phyloP scores from a whole-genome alignment of 2,329 filamentous ascomycete genomes.

The Scedosporium dehoogii region DNA sequence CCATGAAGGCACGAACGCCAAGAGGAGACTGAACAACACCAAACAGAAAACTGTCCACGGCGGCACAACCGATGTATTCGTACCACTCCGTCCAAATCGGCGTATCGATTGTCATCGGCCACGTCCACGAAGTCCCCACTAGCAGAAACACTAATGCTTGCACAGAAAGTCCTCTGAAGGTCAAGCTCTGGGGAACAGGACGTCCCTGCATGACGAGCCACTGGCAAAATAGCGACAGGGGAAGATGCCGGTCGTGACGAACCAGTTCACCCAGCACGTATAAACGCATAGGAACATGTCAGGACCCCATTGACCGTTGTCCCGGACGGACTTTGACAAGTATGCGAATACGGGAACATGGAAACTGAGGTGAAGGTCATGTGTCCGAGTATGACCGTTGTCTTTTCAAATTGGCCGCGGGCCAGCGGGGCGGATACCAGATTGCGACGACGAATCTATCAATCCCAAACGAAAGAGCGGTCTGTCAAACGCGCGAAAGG shows the following conservation, averaged over 20 bases:
- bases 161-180: not conserved
- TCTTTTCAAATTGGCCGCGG: not conserved
- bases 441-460: not conserved
- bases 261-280: not conserved
- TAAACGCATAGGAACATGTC: not conserved
- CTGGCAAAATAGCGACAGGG: not conserved
- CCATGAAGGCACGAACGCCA: not conserved
- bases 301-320: not conserved
- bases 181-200: not conserved
- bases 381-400: not conserved
- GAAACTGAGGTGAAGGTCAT: not conserved
- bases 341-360: not conserved
- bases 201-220: not conserved
- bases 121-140: not conserved
- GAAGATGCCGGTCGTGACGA: not conserved
- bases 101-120: not conserved
- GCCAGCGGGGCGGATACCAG: not conserved
- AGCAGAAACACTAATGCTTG: not conserved
- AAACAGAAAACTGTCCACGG: not conserved
- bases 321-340: not conserved
- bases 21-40: not conserved
- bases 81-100: not conserved
- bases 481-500: not conserved
- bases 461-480: not conserved
- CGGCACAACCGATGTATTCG: not conserved